A percentile compares a stretch with the other conserved stretches of the same genome.
These are phyloP conservation scores for Tolypocladium sp. DNA, from an alignment of 2,329 filamentous ascomycete genomes.

Conservation along the genomic window DNA sequence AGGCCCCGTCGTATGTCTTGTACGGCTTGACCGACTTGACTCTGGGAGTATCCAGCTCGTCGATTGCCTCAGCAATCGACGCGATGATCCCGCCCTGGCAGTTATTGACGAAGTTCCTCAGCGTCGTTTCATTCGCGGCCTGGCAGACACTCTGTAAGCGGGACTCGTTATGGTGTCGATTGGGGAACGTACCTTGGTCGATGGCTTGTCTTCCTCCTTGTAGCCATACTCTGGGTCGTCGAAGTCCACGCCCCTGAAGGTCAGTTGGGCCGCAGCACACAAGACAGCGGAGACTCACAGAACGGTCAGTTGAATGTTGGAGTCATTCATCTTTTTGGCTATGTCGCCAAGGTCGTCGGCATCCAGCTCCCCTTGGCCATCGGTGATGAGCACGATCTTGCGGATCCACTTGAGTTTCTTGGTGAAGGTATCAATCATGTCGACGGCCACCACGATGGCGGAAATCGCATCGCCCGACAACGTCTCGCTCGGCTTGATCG, in stretches of 20 bases:
- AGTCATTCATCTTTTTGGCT: constrained; percentile 61
- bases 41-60: constrained; percentile 67
- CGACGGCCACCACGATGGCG: constrained; percentile 73
- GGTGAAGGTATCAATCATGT: constrained; percentile 74
- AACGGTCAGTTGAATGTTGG: constrained; percentile 68
- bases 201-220: constrained; percentile 80
- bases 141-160: constrained; percentile 5
- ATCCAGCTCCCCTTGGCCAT: constrained; percentile 67
- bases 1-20: constrained; percentile 66
- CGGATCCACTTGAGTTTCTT: constrained; percentile 75
- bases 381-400: constrained; percentile 77
- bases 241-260: constrained; percentile 74
- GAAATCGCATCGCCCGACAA: constrained; percentile 76
- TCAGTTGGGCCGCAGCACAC: not conserved
- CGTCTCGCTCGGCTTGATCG: constrained; percentile 59
- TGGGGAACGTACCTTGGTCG: constrained; percentile 47
- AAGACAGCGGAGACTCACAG: constrained; percentile 46
- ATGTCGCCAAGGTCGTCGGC: constrained; percentile 63
- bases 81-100: constrained; percentile 64
- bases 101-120: constrained; percentile 56
- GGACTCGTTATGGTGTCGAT: not conserved
- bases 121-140: constrained; percentile 58
- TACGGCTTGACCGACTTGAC: constrained; percentile 69
- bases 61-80: constrained; percentile 79
- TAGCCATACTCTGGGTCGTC: constrained; percentile 83